Conservation (phyloP, 768 basidiomycete species). For the Tubosaeta sp. region DNA sequence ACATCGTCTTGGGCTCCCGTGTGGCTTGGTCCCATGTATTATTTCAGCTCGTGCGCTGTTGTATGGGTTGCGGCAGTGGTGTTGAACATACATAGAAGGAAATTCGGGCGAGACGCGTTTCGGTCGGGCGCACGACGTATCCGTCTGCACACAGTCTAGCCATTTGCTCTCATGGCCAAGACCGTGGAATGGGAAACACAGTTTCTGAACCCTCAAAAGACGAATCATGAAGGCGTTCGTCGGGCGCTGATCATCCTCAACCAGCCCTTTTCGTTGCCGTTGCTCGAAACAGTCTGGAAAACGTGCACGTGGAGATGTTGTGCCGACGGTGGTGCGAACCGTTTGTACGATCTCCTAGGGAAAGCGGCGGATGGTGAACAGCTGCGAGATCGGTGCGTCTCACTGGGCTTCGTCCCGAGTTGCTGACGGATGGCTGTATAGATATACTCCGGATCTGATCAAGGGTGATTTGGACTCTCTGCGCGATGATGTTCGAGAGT, state of each 20-base stretch:
- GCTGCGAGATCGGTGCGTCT: constrained; percentile 15
- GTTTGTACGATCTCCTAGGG: constrained; percentile 57
- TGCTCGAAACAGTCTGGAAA: constrained; percentile 62
- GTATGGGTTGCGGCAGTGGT: not conserved
- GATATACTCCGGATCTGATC: constrained; percentile 79
- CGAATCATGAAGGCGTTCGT: not conserved
- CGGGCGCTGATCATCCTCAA: constrained; percentile 84
- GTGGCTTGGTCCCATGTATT: constrained; percentile 25
- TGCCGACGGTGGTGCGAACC: constrained; percentile 88
- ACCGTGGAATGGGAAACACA: constrained; percentile 21
- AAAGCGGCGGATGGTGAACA: constrained; percentile 2
- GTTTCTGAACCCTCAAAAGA: constrained; percentile 21
- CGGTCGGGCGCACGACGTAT: not conserved
- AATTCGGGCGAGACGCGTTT: constrained; percentile 2
- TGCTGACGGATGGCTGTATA: constrained; percentile 23
- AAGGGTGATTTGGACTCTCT: constrained; percentile 95
- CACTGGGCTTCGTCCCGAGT: not conserved
- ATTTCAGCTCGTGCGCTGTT: not conserved
- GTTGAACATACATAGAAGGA: constrained; percentile 17
- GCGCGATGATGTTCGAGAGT: constrained; percentile 64
- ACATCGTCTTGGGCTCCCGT: constrained; percentile 17
- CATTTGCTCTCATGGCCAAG: constrained; percentile 4
- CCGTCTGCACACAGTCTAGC: not conserved
- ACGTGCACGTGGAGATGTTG: constrained; percentile 55
- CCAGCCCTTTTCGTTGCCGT: constrained; percentile 67